Percentiles rank a stretch among this genome's conserved stretches.
Evolutionary conservation across 805 yeast genomes (phyloP).

Genomic region (Saturnispora sekii): DNA sequence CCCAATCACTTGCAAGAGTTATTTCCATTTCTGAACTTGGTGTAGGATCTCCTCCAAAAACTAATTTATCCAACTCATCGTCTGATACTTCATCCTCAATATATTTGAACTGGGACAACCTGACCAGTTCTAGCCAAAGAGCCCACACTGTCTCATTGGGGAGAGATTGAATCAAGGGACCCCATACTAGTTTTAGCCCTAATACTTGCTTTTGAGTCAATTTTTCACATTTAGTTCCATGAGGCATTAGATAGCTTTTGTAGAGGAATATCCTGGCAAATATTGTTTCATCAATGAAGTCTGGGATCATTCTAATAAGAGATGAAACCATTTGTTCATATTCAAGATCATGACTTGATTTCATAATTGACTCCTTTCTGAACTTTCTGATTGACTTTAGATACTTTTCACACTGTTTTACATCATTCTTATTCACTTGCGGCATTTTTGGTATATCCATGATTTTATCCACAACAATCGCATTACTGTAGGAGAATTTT

Average conservation of each 20-base stretch:
- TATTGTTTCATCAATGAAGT: conserved; percentile 11
- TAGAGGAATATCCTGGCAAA: conserved; percentile 21
- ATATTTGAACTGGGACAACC: conserved; percentile 8
- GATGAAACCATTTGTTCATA: conserved; percentile 11
- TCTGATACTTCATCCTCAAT: conserved; percentile 4
- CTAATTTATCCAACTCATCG: background rate
- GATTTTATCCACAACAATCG: background rate
- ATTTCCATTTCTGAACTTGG: conserved; percentile 8
- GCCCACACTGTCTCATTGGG: conserved; percentile 13
- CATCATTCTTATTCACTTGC: background rate
- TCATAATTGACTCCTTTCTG: conserved; percentile 29
- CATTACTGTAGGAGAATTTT: background rate
- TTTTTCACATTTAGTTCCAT: conserved; percentile 13
- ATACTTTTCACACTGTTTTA: conserved; percentile 23
- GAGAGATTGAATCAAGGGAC: conserved; percentile 19
- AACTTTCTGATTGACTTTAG: conserved; percentile 42
- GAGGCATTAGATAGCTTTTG: conserved; percentile 26
- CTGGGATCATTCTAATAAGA: background rate
- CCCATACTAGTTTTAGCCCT: conserved; percentile 25
- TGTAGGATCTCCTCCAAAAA: background rate
- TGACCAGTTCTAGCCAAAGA: conserved; percentile 14
- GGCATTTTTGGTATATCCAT: background rate
- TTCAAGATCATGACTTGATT: conserved; percentile 34
- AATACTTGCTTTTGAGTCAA: conserved; percentile 19
- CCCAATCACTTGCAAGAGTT: conserved; percentile 8